A percentile compares a stretch with the other conserved stretches of the same genome.
Evolutionary conservation across 441 rosid species (phyloP).

Genomic region (Euphorbia schlechtendalii): DNA sequence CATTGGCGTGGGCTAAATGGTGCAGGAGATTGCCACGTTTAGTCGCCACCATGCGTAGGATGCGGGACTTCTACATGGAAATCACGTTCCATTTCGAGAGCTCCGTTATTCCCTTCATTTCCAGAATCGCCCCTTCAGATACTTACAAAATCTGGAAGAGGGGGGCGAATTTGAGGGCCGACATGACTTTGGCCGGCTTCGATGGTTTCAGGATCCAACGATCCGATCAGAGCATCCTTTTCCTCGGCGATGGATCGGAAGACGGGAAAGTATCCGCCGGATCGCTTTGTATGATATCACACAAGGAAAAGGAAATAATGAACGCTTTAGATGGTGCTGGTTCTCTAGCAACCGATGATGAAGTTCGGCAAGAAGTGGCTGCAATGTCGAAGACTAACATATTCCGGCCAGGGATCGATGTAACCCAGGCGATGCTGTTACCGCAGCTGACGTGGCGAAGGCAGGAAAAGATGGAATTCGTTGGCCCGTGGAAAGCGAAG

Average conservation of each 20-base stretch:
- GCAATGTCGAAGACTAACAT: slow-evolving; percentile 88
- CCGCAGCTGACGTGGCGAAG: slow-evolving; percentile 94
- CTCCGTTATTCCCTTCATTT: slow-evolving; percentile 87
- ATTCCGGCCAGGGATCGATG: slow-evolving; percentile 95
- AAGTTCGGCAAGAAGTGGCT: slow-evolving; percentile 77
- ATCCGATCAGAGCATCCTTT: slow-evolving; percentile 82
- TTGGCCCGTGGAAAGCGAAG: slow-evolving; percentile 89
- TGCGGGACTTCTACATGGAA: slow-evolving; percentile 98
- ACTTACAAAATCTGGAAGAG: slow-evolving; percentile 92
- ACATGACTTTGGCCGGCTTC: slow-evolving; percentile 95
- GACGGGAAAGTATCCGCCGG: slow-evolving; percentile 72
- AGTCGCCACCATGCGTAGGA: slow-evolving; percentile 66
- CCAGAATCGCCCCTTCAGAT: slow-evolving; percentile 93
- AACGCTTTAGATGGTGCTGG: slow-evolving; percentile 91
- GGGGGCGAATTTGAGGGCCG: slow-evolving; percentile 89
- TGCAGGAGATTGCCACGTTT: slow-evolving; percentile 88
- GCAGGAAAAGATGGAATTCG: slow-evolving; percentile 85
- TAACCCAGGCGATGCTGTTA: slow-evolving; percentile 75
- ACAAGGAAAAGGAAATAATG: slow-evolving; percentile 89
- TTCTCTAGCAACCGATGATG: slow-evolving; percentile 71
- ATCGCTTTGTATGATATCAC: slow-evolving; percentile 78
- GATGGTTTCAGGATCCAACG: slow-evolving; percentile 94
- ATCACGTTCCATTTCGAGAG: slow-evolving; percentile 92
- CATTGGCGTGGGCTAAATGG: slow-evolving; percentile 97
- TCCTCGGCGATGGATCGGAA: slow-evolving; percentile 93